These are phyloP conservation scores for Bryoglossum gracile DNA, from an alignment of 495 filamentous ascomycete species.

Conservation along the genomic window DNA sequence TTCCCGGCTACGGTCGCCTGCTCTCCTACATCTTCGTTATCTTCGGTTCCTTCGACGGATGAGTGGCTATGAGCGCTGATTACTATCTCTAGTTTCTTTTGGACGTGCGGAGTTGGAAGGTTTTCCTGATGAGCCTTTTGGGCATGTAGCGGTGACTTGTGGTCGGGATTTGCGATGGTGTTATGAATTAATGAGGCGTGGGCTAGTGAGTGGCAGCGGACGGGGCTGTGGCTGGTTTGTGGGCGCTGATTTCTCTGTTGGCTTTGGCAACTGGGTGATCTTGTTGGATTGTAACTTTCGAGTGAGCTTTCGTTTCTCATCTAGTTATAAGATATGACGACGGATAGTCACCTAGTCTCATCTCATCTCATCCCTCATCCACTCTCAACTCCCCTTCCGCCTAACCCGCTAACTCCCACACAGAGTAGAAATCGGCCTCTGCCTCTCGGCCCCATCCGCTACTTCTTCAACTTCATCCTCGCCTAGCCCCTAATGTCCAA, in stretches of 20 bases:
- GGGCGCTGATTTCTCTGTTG: neutral
- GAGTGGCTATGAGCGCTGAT: neutral
- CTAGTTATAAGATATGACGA: too few relatives aligned
- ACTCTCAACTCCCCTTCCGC: too few relatives aligned
- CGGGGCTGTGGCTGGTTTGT: neutral
- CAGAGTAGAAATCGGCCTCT: neutral
- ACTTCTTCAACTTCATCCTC: neutral
- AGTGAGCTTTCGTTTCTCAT: too few relatives aligned
- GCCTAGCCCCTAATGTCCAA: neutral
- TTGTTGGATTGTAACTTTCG: too few relatives aligned
- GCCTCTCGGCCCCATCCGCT: neutral
- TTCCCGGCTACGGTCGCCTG: neutral
- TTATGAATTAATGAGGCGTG: neutral
- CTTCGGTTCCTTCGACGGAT: neutral
- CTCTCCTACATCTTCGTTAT: neutral
- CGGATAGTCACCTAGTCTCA: too few relatives aligned
- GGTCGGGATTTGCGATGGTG: neutral
- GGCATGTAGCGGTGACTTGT: neutral
- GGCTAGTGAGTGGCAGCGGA: neutral
- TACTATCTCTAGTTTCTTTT: neutral
- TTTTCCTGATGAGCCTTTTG: neutral
- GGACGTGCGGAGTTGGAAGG: neutral
- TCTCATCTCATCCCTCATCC: too few relatives aligned
- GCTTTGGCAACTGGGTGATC: too few relatives aligned
- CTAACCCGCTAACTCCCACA: too few relatives aligned